Evolutionary conservation across 1,284 basidiomycete genomes (phyloP).

Genomic region (Malassezia vespertilionis): DNA sequence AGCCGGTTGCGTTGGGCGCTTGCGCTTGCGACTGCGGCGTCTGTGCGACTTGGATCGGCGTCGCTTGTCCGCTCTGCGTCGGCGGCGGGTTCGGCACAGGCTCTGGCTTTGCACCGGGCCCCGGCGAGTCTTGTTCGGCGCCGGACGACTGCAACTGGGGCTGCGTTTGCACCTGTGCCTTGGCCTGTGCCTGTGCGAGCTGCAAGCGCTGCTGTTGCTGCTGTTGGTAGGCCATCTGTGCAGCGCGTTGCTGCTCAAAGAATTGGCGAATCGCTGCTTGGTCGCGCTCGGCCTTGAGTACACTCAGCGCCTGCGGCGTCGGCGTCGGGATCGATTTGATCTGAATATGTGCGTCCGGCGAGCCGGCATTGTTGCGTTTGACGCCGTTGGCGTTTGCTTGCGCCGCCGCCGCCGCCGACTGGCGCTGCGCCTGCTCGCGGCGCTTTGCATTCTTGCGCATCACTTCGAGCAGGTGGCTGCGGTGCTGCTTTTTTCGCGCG

Average conservation of each 20-base stretch:
- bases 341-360: slow-evolving; percentile 41
- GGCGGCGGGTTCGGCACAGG: slow-evolving; percentile 3
- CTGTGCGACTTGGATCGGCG: background rate
- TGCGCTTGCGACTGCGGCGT: background rate
- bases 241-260: slow-evolving; percentile 33
- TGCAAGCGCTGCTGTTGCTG: slow-evolving; percentile 32
- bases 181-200: slow-evolving; percentile 19
- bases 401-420: slow-evolving; percentile 22
- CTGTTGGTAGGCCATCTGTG: slow-evolving; percentile 29
- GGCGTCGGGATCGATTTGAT: slow-evolving; percentile 36
- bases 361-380: slow-evolving; percentile 31
- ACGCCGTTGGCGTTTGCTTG: slow-evolving; percentile 5
- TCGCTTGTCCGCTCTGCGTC: too few species aligned
- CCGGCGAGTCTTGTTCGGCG: slow-evolving; percentile 13
- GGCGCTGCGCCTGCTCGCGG: slow-evolving; percentile 30
- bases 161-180: slow-evolving; percentile 18
- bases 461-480: slow-evolving; percentile 37
- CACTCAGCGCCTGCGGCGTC: slow-evolving; percentile 41
- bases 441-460: slow-evolving; percentile 43
- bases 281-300: slow-evolving; percentile 40
- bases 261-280: slow-evolving; percentile 36
- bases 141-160: slow-evolving; percentile 6
- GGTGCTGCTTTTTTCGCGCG: slow-evolving; percentile 32
- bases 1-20: background rate
- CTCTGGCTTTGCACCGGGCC: slow-evolving; percentile 1